phyloP scores from a whole-genome alignment of 208 protist genomes.

The Naegleria lovaniensis region DNA sequence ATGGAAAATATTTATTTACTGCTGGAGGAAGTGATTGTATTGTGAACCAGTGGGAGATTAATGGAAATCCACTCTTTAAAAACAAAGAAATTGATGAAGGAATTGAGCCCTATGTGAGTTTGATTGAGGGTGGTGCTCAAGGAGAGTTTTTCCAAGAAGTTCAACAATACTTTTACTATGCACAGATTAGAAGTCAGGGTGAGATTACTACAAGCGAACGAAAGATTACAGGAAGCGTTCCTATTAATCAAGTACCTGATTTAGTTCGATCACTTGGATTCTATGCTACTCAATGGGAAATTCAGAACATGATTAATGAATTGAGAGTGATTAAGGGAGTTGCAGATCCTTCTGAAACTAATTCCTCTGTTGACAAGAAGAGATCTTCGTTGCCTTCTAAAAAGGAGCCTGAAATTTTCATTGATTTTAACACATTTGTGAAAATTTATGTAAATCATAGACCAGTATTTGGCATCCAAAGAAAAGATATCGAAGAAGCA shows the following conservation, averaged over 20 bases:
- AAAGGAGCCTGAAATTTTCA: slow-evolving; percentile 53
- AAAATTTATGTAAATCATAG: slow-evolving; percentile 87
- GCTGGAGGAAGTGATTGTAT: slow-evolving; percentile 75
- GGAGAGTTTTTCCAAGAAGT: slow-evolving; percentile 83
- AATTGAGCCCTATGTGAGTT: slow-evolving; percentile 68
- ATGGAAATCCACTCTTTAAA: slow-evolving; percentile 42
- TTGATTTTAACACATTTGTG: slow-evolving; percentile 80
- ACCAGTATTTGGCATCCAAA: slow-evolving; percentile 75
- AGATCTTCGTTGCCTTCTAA: slow-evolving; percentile 27
- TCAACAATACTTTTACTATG: slow-evolving; percentile 92
- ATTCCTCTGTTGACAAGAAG: slow-evolving; percentile 4
- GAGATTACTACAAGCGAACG: slow-evolving; percentile 83
- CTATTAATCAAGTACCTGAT: slow-evolving; percentile 80
- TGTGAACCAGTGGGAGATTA: slow-evolving; percentile 75
- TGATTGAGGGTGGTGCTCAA: slow-evolving; percentile 76
- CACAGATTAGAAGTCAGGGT: slow-evolving; percentile 81
- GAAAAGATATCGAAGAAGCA: slow-evolving; percentile 73
- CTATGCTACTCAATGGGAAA: slow-evolving; percentile 83
- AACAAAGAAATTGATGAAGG: background rate
- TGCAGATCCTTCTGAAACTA: slow-evolving; percentile 43
- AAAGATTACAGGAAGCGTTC: slow-evolving; percentile 72
- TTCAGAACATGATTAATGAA: slow-evolving; percentile 82
- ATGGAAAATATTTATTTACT: slow-evolving; percentile 77
- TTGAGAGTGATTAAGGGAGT: slow-evolving; percentile 70
- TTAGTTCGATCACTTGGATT: slow-evolving; percentile 86